phyloP scores from a whole-genome alignment of 2,329 filamentous ascomycete genomes.

The Fusarium siculi region DNA sequence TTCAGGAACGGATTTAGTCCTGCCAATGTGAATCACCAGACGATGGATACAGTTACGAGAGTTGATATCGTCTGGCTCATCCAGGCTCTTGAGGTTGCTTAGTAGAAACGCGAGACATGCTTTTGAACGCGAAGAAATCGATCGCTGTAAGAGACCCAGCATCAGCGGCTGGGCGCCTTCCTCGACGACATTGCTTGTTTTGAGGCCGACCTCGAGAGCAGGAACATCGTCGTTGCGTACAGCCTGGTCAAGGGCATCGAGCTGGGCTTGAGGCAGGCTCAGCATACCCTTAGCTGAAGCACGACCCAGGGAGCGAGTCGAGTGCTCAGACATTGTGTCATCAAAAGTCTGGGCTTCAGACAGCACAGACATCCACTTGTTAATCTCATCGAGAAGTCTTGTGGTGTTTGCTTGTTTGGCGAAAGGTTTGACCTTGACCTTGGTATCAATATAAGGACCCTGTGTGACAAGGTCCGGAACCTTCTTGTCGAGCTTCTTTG shows the following conservation, averaged over 20 bases:
- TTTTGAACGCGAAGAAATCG: conserved; percentile 76
- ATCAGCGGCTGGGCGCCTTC: conserved; percentile 70
- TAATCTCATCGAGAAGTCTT: conserved; percentile 71
- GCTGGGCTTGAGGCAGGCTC: conserved; percentile 72
- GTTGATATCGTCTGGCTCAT: conserved; percentile 93
- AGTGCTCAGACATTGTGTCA: conserved; percentile 79
- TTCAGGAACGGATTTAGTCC: conserved; percentile 65
- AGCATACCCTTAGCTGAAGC: conserved; percentile 80
- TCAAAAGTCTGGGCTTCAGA: conserved; percentile 81
- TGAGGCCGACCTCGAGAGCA: conserved; percentile 66
- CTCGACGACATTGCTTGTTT: conserved; percentile 62
- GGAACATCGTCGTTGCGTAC: conserved; percentile 74
- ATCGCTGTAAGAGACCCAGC: conserved; percentile 81
- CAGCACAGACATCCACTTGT: conserved; percentile 89
- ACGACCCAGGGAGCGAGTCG: conserved; percentile 79
- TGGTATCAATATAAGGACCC: conserved; percentile 86
- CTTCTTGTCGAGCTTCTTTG: conserved; percentile 98
- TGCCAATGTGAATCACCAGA: conserved; percentile 89
- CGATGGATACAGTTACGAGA: conserved; percentile 93
- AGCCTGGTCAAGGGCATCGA: conserved; percentile 78
- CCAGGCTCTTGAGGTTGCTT: conserved; percentile 73
- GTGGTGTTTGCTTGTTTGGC: conserved; percentile 73
- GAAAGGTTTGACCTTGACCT: conserved; percentile 89
- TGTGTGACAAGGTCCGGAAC: conserved; percentile 80
- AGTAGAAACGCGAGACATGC: conserved; percentile 78